Percentiles rank a stretch among this genome's conserved stretches.
Conservation (phyloP, 1,284 basidiomycete genomes). For the Ganoderma sinense region DNA sequence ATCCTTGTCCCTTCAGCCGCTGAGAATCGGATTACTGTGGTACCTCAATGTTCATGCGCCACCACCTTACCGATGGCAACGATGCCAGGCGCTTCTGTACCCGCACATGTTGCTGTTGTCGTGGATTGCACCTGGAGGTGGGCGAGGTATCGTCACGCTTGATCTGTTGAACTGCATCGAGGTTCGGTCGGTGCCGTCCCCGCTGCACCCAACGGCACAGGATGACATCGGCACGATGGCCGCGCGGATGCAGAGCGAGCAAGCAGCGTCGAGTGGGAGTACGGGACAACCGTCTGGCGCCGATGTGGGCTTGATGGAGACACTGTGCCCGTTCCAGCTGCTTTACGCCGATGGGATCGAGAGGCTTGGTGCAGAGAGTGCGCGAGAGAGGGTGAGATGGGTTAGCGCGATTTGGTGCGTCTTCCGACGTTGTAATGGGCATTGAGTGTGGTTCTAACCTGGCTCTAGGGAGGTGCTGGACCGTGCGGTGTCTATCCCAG, state of each 20-base stretch:
- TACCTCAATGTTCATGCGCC: constrained; percentile 88
- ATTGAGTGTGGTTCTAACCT: too few species aligned
- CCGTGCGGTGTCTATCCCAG: constrained; percentile 57
- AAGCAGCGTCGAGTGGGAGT: constrained; percentile 52
- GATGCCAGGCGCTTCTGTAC: constrained; percentile 85
- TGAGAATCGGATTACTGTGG: constrained; percentile 85
- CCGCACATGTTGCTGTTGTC: constrained; percentile 81
- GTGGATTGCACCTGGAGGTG: constrained; percentile 83
- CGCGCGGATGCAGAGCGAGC: constrained; percentile 66
- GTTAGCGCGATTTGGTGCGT: constrained; percentile 85
- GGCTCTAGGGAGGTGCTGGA: constrained; percentile 70
- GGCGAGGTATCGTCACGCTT: constrained; percentile 81
- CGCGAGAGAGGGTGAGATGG: constrained; percentile 86
- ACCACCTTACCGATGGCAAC: constrained; percentile 84
- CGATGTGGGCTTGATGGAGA: constrained; percentile 58
- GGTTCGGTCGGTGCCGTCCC: constrained; percentile 81
- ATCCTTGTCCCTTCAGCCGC: constrained; percentile 58
- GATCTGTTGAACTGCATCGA: constrained; percentile 86
- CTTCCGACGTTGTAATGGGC: constrained; percentile 10
- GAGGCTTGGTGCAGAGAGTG: constrained; percentile 82
- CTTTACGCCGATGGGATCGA: constrained; percentile 89
- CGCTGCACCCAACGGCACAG: constrained; percentile 75
- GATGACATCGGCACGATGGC: constrained; percentile 88
- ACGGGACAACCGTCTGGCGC: constrained; percentile 36
- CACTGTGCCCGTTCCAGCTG: constrained; percentile 88